A percentile compares a stretch with the other conserved stretches of the same genome.
Evolutionary conservation across 2,329 filamentous ascomycete genomes (phyloP).

Genomic region (Didymella segeticola): DNA sequence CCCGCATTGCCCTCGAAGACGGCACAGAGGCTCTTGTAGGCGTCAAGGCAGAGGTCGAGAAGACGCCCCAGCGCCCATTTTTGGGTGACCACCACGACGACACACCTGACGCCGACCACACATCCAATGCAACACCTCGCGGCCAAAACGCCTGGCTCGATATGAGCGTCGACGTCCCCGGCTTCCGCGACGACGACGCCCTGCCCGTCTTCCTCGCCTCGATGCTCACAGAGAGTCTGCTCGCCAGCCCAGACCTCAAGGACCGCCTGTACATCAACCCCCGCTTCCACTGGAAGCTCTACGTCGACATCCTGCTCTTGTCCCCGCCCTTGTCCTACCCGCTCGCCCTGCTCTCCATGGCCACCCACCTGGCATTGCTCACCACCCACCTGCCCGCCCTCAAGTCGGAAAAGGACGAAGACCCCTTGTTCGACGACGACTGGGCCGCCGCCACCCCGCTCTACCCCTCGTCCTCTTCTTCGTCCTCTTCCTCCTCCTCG

Average conservation of each 20-base stretch:
- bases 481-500: conserved; percentile 2
- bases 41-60: conserved; percentile 92
- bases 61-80: conserved; percentile 57
- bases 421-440: conserved; percentile 97
- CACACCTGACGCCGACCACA: conserved; percentile 4
- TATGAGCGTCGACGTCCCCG: conserved; percentile 89
- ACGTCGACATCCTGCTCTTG: conserved; percentile 89
- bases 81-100: conserved; percentile 46
- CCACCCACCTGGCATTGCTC: conserved; percentile 90
- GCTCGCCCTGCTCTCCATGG: conserved; percentile 88
- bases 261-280: conserved; percentile 84
- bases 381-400: conserved; percentile 83
- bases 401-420: conserved; percentile 90
- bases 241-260: conserved; percentile 71
- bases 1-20: conserved; percentile 91
- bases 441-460: conserved; percentile 85
- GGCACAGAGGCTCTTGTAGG: conserved; percentile 96
- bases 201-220: conserved; percentile 84
- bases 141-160: conserved; percentile 80
- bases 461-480: conserved; percentile 63
- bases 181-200: conserved; percentile 87
- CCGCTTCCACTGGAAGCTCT: conserved; percentile 95
- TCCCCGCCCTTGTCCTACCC: conserved; percentile 94
- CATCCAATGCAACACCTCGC: conserved; percentile 40
- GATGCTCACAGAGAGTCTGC: conserved; percentile 87